These are phyloP conservation scores for Russula earlei DNA, from an alignment of 768 basidiomycete species.

Conservation along the genomic window DNA sequence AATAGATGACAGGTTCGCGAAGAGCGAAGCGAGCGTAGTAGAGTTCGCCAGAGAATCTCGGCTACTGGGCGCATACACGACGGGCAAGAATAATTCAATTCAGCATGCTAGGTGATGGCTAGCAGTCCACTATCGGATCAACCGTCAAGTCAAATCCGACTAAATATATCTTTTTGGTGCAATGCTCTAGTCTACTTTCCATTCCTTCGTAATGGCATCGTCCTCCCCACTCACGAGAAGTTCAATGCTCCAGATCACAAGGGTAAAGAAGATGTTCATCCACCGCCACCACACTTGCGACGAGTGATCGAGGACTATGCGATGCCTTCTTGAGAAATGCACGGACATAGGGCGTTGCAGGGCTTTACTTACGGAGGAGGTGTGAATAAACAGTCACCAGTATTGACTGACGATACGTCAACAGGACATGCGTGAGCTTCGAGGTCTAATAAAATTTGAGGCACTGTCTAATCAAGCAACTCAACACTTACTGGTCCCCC, in stretches of 20 bases:
- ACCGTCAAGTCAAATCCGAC: too few relatives aligned
- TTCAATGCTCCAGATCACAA: constrained; percentile 76
- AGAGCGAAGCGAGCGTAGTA: too few relatives aligned
- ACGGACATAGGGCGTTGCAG: not conserved
- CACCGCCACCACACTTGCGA: constrained; percentile 94
- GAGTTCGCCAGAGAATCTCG: too few relatives aligned
- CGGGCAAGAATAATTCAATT: too few relatives aligned
- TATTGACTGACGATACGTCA: constrained; percentile 78
- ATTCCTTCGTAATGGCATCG: constrained; percentile 47
- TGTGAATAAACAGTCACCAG: constrained; percentile 86
- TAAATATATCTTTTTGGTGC: not conserved
- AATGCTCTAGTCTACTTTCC: constrained; percentile 49
- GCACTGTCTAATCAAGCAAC: not conserved
- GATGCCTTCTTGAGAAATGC: not conserved
- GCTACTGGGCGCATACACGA: too few relatives aligned
- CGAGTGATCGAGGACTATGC: constrained; percentile 70
- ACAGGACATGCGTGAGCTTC: constrained; percentile 57
- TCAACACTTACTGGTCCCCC: constrained; percentile 53
- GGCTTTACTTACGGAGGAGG: constrained; percentile 52
- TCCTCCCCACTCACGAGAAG: constrained; percentile 74
- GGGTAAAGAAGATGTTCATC: constrained; percentile 83
- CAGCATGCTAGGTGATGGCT: too few relatives aligned
- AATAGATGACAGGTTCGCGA: too few relatives aligned
- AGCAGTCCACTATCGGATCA: too few relatives aligned
- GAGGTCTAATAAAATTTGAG: constrained; percentile 47